These are phyloP conservation scores for Ambrosia hybrid DNA, from an alignment of 140 eudicot genomes.

Conservation along the genomic window DNA sequence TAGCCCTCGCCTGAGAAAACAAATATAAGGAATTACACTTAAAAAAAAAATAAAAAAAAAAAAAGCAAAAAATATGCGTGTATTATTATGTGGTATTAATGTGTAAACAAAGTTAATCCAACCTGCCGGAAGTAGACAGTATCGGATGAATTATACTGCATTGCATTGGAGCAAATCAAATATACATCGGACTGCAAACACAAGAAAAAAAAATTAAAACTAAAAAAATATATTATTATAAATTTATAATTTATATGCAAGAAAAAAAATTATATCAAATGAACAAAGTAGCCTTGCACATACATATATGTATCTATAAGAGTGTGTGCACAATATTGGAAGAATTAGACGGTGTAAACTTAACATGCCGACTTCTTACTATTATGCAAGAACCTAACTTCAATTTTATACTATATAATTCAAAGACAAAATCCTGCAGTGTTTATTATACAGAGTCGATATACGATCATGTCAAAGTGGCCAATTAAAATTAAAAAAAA, in stretches of 20 bases:
- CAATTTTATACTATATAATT: too few species aligned
- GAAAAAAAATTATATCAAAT: too few species aligned
- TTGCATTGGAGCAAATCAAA: slow-evolving; percentile 92
- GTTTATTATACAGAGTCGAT: too few species aligned
- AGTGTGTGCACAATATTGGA: too few species aligned
- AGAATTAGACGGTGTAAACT: too few species aligned
- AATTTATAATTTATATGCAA: background rate
- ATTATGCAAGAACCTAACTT: too few species aligned
- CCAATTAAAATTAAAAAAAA: too few species aligned
- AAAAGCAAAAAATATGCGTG: background rate
- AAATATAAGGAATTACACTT: slow-evolving; percentile 6
- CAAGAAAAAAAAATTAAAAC: background rate
- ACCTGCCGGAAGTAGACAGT: slow-evolving; percentile 93
- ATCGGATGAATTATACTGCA: slow-evolving; percentile 78
- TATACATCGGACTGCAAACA: slow-evolving; percentile 75
- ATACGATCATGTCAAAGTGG: too few species aligned
- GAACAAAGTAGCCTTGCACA: too few species aligned
- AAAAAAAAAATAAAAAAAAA: background rate
- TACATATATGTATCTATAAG: too few species aligned
- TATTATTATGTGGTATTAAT: background rate
- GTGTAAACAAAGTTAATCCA: background rate
- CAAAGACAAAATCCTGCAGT: too few species aligned
- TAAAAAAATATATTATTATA: background rate
- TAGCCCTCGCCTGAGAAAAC: slow-evolving; percentile 67
- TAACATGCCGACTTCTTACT: too few species aligned